Evolutionary conservation across 2,329 filamentous ascomycete species (phyloP).

Genomic region (Stachybotrys elegans): DNA sequence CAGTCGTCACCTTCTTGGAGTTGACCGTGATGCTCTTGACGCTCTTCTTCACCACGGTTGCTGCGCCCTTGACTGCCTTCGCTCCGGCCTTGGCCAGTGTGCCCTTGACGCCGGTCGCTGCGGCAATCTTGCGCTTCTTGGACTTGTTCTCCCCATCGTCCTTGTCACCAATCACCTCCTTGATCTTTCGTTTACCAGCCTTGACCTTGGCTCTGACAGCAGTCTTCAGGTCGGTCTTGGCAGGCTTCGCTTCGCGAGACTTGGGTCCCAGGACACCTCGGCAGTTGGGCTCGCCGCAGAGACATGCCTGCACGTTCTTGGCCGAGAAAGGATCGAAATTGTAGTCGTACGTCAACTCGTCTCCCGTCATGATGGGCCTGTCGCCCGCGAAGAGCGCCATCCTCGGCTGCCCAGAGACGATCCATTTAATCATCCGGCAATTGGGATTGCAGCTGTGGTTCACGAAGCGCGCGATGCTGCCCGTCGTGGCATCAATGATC

Average conservation of each 20-base stretch:
- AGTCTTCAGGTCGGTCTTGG: constrained; percentile 38
- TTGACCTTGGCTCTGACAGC: constrained; percentile 36
- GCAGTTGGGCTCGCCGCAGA: constrained; percentile 59
- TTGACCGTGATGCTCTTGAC: constrained; percentile 25
- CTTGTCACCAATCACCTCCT: constrained; percentile 42
- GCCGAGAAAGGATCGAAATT: constrained; percentile 66
- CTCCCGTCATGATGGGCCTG: constrained; percentile 83
- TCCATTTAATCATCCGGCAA: constrained; percentile 97
- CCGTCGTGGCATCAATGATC: constrained; percentile 95
- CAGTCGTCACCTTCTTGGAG: constrained; percentile 19
- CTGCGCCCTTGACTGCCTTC: constrained; percentile 31
- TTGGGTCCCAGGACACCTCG: constrained; percentile 60
- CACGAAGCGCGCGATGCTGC: constrained; percentile 94
- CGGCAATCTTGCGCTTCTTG: constrained; percentile 39
- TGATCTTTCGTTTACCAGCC: constrained; percentile 52
- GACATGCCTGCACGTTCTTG: constrained; percentile 63
- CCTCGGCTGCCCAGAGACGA: constrained; percentile 84
- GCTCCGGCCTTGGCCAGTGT: constrained; percentile 27
- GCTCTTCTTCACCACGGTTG: constrained; percentile 30
- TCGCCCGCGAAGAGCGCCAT: constrained; percentile 97
- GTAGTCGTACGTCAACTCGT: constrained; percentile 94
- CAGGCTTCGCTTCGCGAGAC: constrained; percentile 48
- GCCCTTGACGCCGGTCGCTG: constrained; percentile 26
- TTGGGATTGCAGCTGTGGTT: constrained; percentile 97
- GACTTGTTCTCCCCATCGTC: constrained; percentile 35